These are phyloP conservation scores for Leishmania turanica DNA, from an alignment of 208 protist species.

Conservation along the genomic window DNA sequence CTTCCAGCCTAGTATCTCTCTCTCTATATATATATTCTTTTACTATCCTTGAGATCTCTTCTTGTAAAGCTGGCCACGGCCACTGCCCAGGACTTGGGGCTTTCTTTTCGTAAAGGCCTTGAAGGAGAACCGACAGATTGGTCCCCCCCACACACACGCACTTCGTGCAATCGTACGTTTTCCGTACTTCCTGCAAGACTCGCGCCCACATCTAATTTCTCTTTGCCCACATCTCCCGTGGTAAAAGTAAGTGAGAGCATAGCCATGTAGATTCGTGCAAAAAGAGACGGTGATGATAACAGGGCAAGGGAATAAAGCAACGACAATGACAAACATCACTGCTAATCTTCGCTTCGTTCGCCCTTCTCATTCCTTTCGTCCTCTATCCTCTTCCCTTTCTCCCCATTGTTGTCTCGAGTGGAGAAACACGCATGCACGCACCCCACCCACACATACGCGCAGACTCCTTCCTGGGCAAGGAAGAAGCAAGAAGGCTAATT, in stretches of 20 bases:
- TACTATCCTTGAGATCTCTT: neutral
- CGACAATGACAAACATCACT: neutral
- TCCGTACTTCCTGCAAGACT: neutral
- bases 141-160: neutral
- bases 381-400: neutral
- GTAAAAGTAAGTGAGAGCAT: neutral
- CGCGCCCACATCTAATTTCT: neutral
- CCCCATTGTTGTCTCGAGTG: neutral
- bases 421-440: neutral
- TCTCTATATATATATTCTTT: conserved; percentile 6
- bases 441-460: neutral
- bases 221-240: neutral
- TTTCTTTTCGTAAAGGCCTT: neutral
- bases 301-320: neutral
- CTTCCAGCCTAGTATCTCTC: neutral
- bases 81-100: neutral
- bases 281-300: neutral
- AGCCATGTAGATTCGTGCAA: neutral
- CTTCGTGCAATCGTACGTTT: neutral
- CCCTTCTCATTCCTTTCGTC: neutral
- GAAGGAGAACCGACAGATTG: neutral
- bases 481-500: neutral
- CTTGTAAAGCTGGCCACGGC: neutral
- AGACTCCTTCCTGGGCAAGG: no score
- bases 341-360: neutral